Conservation (phyloP, 2,329 filamentous ascomycete genomes). For the Cladophialophora exuberans region DNA sequence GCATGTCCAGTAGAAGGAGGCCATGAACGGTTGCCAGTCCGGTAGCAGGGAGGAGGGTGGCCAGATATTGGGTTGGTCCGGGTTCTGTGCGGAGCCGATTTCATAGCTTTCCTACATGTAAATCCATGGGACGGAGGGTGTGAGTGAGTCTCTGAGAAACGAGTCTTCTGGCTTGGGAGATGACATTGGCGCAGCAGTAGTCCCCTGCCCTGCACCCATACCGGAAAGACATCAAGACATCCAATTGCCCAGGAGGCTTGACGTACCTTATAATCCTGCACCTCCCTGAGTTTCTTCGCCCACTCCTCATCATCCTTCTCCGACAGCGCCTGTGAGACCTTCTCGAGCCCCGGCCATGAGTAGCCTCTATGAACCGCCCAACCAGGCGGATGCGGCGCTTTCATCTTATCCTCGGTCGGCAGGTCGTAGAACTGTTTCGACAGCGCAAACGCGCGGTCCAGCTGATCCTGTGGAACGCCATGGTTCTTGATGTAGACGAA, state of each 20-base stretch:
- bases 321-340: conserved; percentile 53
- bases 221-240: not conserved
- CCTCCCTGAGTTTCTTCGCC: conserved; percentile 47
- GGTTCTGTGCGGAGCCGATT: conserved; percentile 53
- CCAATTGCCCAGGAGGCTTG: not conserved
- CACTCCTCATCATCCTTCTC: conserved; percentile 47
- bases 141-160: too few relatives aligned
- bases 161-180: too few relatives aligned
- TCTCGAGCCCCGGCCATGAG: conserved; percentile 59
- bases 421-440: conserved; percentile 51
- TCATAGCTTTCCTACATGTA: conserved; percentile 56
- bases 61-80: conserved; percentile 55
- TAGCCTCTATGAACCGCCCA: conserved; percentile 59
- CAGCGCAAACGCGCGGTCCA: conserved; percentile 51
- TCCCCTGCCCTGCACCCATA: too few relatives aligned
- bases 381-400: conserved; percentile 54
- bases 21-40: conserved; percentile 54
- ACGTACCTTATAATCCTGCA: conserved; percentile 56
- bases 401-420: conserved; percentile 50
- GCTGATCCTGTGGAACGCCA: conserved; percentile 42
- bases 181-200: too few relatives aligned
- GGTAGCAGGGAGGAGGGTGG: conserved; percentile 50
- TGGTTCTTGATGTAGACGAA: conserved; percentile 56
- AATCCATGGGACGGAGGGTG: not conserved
- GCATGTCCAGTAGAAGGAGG: conserved; percentile 54